These are phyloP conservation scores for Acmispon strigosus DNA, from an alignment of 306 rosid genomes.

Conservation along the genomic window DNA sequence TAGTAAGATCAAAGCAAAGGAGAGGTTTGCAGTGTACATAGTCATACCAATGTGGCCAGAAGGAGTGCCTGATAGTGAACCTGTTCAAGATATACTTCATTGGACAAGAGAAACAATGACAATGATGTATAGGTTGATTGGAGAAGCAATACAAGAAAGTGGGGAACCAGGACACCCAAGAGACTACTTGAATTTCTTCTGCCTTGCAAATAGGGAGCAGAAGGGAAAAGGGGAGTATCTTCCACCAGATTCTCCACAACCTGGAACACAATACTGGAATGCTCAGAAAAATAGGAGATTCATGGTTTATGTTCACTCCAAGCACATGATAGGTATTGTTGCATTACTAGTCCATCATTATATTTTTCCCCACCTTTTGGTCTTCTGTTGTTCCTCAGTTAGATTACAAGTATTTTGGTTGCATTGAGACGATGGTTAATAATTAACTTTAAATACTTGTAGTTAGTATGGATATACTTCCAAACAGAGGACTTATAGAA, in stretches of 20 bases:
- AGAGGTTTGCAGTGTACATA: slow-evolving; percentile 75
- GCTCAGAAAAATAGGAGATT: slow-evolving; percentile 81
- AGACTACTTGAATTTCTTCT: slow-evolving; percentile 88
- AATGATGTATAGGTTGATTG: slow-evolving; percentile 85
- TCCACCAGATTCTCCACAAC: slow-evolving; percentile 58
- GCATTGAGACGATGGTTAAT: no score
- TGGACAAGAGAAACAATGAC: slow-evolving; percentile 81
- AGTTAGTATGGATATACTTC: no score
- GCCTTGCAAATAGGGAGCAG: slow-evolving; percentile 81
- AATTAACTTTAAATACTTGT: no score
- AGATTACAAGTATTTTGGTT: background rate
- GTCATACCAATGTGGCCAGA: slow-evolving; percentile 98
- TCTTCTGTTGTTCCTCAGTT: background rate
- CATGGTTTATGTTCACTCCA: slow-evolving; percentile 94
- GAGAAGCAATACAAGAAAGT: slow-evolving; percentile 66
- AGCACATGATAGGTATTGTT: slow-evolving; percentile 85
- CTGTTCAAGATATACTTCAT: slow-evolving; percentile 68
- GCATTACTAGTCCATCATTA: background rate
- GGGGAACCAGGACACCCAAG: slow-evolving; percentile 53
- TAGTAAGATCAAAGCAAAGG: slow-evolving; percentile 65
- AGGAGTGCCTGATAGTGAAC: slow-evolving; percentile 71
- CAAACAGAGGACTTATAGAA: no score
- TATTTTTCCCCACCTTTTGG: background rate
- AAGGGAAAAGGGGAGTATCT: slow-evolving; percentile 52
- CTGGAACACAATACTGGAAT: slow-evolving; percentile 58